These are phyloP conservation scores for Diaporthe citri DNA, from an alignment of 2,329 filamentous ascomycete genomes.

Conservation along the genomic window DNA sequence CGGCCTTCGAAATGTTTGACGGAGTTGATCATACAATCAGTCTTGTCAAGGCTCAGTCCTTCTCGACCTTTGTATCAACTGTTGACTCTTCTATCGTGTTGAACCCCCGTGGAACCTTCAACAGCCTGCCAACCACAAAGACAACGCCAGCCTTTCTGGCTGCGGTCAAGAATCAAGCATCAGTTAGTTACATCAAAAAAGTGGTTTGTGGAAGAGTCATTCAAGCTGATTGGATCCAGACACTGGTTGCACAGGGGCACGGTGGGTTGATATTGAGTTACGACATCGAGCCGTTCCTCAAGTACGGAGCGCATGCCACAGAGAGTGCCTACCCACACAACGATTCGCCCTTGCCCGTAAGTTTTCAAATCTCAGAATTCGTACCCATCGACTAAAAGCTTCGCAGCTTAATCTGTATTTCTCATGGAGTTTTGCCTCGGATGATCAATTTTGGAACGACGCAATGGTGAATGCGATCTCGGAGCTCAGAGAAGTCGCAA, in stretches of 20 bases:
- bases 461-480: slow-evolving; percentile 44
- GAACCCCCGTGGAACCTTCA: slow-evolving; percentile 46
- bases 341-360: slow-evolving; percentile 45
- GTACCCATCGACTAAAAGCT: not conserved
- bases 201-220: too few species aligned
- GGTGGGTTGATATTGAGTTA: slow-evolving; percentile 44
- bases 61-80: slow-evolving; percentile 42
- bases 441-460: slow-evolving; percentile 48
- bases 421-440: slow-evolving; percentile 43
- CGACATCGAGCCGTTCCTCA: slow-evolving; percentile 49
- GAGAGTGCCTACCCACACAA: slow-evolving; percentile 49
- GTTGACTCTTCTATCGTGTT: slow-evolving; percentile 27
- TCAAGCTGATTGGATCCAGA: not conserved
- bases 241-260: slow-evolving; percentile 28
- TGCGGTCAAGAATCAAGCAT: slow-evolving; percentile 43
- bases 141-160: slow-evolving; percentile 44
- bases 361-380: not conserved
- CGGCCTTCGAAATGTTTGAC: slow-evolving; percentile 44
- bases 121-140: slow-evolving; percentile 46
- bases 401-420: slow-evolving; percentile 48
- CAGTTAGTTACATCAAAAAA: not conserved
- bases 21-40: slow-evolving; percentile 36
- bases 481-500: slow-evolving; percentile 46
- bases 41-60: slow-evolving; percentile 36
- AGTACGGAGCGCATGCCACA: slow-evolving; percentile 47